Evolutionary conservation across 2,329 filamentous ascomycete species (phyloP), one percentile per base, ranked within the genome.

Genomic region (Tolypocladium cylindrosporum): DNA sequence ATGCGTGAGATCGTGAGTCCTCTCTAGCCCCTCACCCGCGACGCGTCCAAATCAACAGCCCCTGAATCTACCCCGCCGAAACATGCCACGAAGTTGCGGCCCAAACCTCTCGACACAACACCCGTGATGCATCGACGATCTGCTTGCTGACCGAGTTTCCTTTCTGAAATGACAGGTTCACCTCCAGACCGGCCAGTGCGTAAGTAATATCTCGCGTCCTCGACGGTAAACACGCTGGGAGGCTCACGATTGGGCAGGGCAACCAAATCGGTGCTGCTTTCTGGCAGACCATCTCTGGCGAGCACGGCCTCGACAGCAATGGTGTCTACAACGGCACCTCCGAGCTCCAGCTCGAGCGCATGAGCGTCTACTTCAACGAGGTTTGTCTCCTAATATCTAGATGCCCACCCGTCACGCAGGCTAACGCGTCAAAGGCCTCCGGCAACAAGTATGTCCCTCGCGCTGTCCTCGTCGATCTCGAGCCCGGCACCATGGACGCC

Each of bases 211-310:
- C 3, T 13, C n/a, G 54, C 62, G 36, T 54, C 54, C 54, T 57
- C 55, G 40, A 50, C 54, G 36, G 16, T 54, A 3, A 42, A 57
- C 52, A 21, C 39, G 54, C 52, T 41, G 61, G 60, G 64, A 59
- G 60, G 67, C 74, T 79, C 68, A 80, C 72, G 59, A 61, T 65
- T 37, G 61, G 58, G 69, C 71, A 97, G 93, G 94, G 94, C 86
- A 99, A 99, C 89, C 94, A 99, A 90, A 96, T 97, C 71, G 94
- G 94, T 93, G 94, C 94, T 84, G 94, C 94, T 80, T 99, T 99
- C 86, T 99, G 94, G 89, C 88, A 91, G 78, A 88, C 82, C 72
- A 91, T 91, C 75, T 90, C 88, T 73, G 86, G 87, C 78, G 88
- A 91, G 85, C 94, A 99, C 78, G 94, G 94, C 73, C 91, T 99